Percentiles rank a stretch among this genome's conserved stretches.
Evolutionary conservation across 345 rosid genomes (phyloP).

Genomic region (Populus alba): DNA sequence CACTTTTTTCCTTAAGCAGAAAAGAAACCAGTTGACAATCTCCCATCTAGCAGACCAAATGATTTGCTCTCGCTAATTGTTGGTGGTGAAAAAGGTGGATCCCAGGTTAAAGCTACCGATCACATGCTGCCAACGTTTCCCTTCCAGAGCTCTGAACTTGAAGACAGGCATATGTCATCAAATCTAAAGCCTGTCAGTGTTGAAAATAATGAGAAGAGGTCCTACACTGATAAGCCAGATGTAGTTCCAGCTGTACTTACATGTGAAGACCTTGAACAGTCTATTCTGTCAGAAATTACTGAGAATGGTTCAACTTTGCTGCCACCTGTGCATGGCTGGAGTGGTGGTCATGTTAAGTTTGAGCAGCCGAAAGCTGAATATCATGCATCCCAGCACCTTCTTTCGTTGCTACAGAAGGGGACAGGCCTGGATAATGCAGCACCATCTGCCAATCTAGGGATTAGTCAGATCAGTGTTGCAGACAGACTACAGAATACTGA

Average conservation of each 20-base stretch:
- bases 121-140: constrained; percentile 30
- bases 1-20: constrained; percentile 37
- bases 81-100: constrained; percentile 60
- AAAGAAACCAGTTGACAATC: constrained; percentile 55
- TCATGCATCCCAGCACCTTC: constrained; percentile 84
- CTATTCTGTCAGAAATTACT: constrained; percentile 69
- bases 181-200: constrained; percentile 12
- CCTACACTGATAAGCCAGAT: constrained; percentile 31
- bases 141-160: constrained; percentile 37
- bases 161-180: constrained; percentile 26
- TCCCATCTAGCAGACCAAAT: constrained; percentile 41
- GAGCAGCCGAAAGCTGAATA: constrained; percentile 49
- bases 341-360: constrained; percentile 32
- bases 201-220: constrained; percentile 33
- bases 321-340: constrained; percentile 35
- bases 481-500: constrained; percentile 24
- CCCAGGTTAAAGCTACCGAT: constrained; percentile 27
- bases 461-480: background rate
- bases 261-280: constrained; percentile 97
- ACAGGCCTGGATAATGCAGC: constrained; percentile 28
- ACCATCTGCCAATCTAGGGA: constrained; percentile 32
- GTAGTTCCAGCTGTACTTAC: constrained; percentile 72
- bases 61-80: constrained; percentile 75
- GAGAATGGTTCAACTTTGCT: constrained; percentile 41
- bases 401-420: constrained; percentile 73